Base-by-base conservation (phyloP, 352 stramenopile species). In the Phytophthora sp. region DNA sequence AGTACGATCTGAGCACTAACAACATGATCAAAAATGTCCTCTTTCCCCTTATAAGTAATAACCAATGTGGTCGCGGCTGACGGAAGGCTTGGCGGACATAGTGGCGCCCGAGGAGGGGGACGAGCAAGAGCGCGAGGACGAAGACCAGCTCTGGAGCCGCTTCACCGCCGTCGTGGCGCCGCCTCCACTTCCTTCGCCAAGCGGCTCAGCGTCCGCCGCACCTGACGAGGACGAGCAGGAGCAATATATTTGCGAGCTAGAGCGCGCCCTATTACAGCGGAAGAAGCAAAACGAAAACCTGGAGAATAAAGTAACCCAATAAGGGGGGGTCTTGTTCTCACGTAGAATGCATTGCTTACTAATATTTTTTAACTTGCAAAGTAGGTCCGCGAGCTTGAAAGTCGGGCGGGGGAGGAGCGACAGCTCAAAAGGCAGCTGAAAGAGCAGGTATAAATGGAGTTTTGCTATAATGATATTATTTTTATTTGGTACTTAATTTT, bases 191-290 rank as follows among this genome's bases (percentile, higher is more conserved):
- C 15, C 23, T 21, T 68, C 50, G 11, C 16, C 36, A 20, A 29
- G 20, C 23, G 16, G 23, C 47, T 24, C 29, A 20, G n/a, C 38
- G n/a, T 7, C 61, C 46, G 67, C 59, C 50, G 41, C 52, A n/a
- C n/a, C n/a, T 26, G 49, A 86, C 2, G 80, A 86, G 7, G 71
- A 91, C 62, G 81, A 90, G 41, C 80, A 93, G 63, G 84, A 93
- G 50, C 82, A 82, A 47, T 93, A 93, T 62, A 93, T 93, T 33
- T 86, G 64, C 52, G 84, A 91, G 52, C 69, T 93, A 41, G 84
- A 93, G 66, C 74, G 84, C 21, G 82, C 82, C 12, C 59, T 93
- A 29, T 56, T 93, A 56, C 84, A 91, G 50, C 74, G 81, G 54
- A 93, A 93, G 67, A 91, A 89, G 57, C 73, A 86, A 57, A 91